Conservation (phyloP, 2,329 filamentous ascomycete species). For the Colletotrichum ledebouriae region DNA sequence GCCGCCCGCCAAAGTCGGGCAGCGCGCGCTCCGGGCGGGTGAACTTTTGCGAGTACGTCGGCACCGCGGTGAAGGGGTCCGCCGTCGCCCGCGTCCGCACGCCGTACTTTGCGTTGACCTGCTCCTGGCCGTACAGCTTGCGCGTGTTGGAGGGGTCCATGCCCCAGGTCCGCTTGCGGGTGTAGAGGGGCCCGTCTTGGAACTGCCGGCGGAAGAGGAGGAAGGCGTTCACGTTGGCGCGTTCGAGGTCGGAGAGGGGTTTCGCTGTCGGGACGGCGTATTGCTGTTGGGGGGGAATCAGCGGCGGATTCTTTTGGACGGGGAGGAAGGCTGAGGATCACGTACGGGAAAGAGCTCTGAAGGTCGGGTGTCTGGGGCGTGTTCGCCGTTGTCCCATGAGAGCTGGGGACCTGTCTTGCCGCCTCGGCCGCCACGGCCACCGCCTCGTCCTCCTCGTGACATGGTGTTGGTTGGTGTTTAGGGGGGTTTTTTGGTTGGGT, state of each 20-base stretch:
- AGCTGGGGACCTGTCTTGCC: slow-evolving; percentile 62
- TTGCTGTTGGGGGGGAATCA: slow-evolving; percentile 52
- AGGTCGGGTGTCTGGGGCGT: slow-evolving; percentile 69
- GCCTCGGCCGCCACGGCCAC: slow-evolving; percentile 59
- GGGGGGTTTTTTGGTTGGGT: too few relatives aligned
- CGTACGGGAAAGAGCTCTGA: slow-evolving; percentile 72
- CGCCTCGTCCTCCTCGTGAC: slow-evolving; percentile 66
- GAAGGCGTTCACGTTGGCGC: slow-evolving; percentile 63
- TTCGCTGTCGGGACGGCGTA: slow-evolving; percentile 64
- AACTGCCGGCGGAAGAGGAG: slow-evolving; percentile 69
- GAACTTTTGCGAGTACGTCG: slow-evolving; percentile 70
- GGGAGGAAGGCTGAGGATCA: background rate
- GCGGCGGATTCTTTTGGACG: background rate
- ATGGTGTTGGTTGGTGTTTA: slow-evolving; percentile 44
- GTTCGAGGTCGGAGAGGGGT: slow-evolving; percentile 59
- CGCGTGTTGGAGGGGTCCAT: slow-evolving; percentile 55
- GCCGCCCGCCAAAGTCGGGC: slow-evolving; percentile 65
- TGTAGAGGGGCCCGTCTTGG: slow-evolving; percentile 69
- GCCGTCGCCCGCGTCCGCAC: slow-evolving; percentile 67
- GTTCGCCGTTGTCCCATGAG: slow-evolving; percentile 62
- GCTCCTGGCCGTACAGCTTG: slow-evolving; percentile 68
- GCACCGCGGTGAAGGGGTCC: slow-evolving; percentile 70
- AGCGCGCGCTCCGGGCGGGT: slow-evolving; percentile 64
- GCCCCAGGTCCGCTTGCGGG: slow-evolving; percentile 57
- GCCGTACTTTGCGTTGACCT: slow-evolving; percentile 68